Base-by-base conservation (phyloP, 2,329 filamentous ascomycete genomes). In the Cladophialophora bantiana region DNA sequence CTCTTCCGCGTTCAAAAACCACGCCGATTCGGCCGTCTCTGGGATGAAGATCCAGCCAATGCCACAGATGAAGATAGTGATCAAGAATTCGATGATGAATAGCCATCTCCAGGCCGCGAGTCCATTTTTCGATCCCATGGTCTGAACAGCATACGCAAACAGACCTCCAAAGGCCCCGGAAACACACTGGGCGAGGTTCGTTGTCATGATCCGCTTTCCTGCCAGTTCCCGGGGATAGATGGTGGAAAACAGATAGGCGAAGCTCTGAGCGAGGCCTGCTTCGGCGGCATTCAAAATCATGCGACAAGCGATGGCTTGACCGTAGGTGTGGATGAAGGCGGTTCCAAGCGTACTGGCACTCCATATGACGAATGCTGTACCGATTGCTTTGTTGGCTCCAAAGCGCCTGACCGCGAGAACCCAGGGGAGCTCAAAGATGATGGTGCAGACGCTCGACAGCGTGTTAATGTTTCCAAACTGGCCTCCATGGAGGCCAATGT, bases 401-500 rank as follows among this genome's bases (percentile, higher is more conserved):
- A 18, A 69, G 50, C 67, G 55, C 5, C 53, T n/a, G 31, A 34
- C 48, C 12, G 64, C 67, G 7, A 64, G 31, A 31, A 69, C 67
- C 67, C 67, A 69, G 13, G 60, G 64, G 7, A 69, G 62, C 42
- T 69, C 67, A 31, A 61, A 64, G 34, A 69, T 3, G 52, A 69
- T 34, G 35, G 48, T 57, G 32, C 45, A 57, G 67, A 69, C 64
- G 38, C 48, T 57, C n/a, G 52, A 67, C 12, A 69, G 67, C n/a
- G 64, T 69, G 18, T 56, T 35, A 13, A 69, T 59, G 20, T 88
- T 88, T 57, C 85, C 85, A 74, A 89, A 90, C 58, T 90, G 82
- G 68, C 89, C 88, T 15, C 83, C 84, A 18, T 77, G 74, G 52
- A 90, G 80, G 0, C 82, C 78, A 9, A 88, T 79, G 66, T 89